Base-by-base conservation (phyloP, 345 rosid genomes). In the Corymbia maculata region DNA sequence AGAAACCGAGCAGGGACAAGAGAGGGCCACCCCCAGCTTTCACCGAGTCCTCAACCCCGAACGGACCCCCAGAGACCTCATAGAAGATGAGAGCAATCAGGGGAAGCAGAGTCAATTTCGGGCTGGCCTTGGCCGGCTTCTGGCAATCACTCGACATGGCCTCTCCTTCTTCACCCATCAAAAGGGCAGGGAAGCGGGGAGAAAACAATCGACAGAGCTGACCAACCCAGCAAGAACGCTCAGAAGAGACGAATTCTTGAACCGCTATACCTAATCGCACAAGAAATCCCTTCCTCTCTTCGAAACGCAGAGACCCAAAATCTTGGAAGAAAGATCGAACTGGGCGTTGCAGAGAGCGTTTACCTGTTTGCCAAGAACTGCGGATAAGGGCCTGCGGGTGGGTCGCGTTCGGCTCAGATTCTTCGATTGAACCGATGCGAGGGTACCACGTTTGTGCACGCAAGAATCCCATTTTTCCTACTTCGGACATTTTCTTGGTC, bases 11-110 rank as follows among this genome's bases (percentile, higher is more conserved):
- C 89, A 97, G 91, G 64, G 99, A 91, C 89, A 97, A 85, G 85
- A 97, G 93, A 87, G 99, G 98, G 59, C 99, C 99, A 87, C 99
- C 99, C 24, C 98, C 98, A 44, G 97, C 94, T 88, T 90, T 94
- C 24, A 97, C 99, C 13, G 98, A 94, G 87, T 96, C 99, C 90
- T 97, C 99, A 9, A 97, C 93, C 86, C 99, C 99, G 89, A 97
- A 97, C 80, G 99, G 99, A 68, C 99, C 99, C 79, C 99, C 99
- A 84, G 97, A 96, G 21, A 97, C 98, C 87, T 95, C 99, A 90
- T 96, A 97, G 95, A 97, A 97, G 24, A 97, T 97, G 75, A 97
- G 92, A 88, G 98, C 98, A 51, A 97, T 93, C 0, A 97, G 94
- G 52, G 99, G 99, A 89, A 94, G 90, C 6, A 95, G 82, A 24